Evolutionary conservation across 805 yeast genomes (phyloP), one percentile per base, ranked within the genome.

Genomic region (Phaffomyces opuntiae): DNA sequence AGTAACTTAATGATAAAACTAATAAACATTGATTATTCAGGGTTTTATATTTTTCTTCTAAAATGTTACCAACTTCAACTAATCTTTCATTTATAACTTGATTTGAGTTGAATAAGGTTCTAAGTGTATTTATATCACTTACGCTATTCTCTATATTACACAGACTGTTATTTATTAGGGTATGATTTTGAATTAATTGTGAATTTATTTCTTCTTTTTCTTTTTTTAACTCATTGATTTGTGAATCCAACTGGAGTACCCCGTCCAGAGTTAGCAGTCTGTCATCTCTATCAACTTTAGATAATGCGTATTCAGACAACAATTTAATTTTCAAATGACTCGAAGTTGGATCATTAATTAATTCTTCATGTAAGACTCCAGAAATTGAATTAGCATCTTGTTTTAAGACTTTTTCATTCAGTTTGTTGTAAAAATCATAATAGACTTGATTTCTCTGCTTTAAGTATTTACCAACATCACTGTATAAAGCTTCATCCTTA

Each of bases 291-390:
- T 45, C 40, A 25, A 53, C 24, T 7, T 44, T 48, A 0, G 60
- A 36, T 14, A 59, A 29, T 1, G 61, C 57, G 27, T 44, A 47
- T 39, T 57, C 63, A 1, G 53, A 39, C 11, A 59, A 43, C 7
- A 56, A 27, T 16, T 53, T 53, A 17, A 59, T 39, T 45, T 53
- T 52, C 31, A 56, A 36, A 33, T 56, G 49, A 4, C 49, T 46
- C 1, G 49, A 47, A 7, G 13, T 40, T 19, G 45, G 21, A 26
- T 54, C 54, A 9, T 40, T 35, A 1, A 42, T 14, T 5, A 57
- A 19, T n/a, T 55, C 54, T 9, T 38, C 38, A 13, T 51, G 55
- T 7, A 56, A 33, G 2, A 39, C 19, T 1, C 51, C 52, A 12
- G 48, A 45, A 3, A 45, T 41, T 9, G 21, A 14, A 38, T 38